Conservation (phyloP, 805 yeast species). For the Kuraishia ogatae region DNA sequence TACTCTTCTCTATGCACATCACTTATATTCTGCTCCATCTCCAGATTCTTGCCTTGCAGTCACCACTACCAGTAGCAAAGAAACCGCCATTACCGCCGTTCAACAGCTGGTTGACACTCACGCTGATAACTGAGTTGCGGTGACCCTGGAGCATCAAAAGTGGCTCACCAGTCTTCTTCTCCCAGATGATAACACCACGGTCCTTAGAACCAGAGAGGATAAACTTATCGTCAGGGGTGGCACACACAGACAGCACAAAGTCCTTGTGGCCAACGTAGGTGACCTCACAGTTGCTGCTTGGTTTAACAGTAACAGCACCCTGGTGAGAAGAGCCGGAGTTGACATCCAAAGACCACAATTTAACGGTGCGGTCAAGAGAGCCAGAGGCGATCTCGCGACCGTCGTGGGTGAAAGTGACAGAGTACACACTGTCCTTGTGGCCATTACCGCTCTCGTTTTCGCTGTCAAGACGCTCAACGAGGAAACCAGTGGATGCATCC, state of each 20-base stretch:
- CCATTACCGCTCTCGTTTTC: conserved; percentile 87
- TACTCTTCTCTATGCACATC: neutral
- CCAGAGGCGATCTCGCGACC: conserved; percentile 93
- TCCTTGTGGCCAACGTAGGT: conserved; percentile 96
- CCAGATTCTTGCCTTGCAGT: conserved; percentile 97
- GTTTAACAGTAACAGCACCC: conserved; percentile 27
- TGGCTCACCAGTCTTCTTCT: conserved; percentile 83
- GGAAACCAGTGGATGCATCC: conserved; percentile 88
- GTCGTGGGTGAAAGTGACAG: conserved; percentile 86
- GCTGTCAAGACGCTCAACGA: conserved; percentile 86
- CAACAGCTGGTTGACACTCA: conserved; percentile 80
- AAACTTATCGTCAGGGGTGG: conserved; percentile 88
- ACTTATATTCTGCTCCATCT: conserved; percentile 37
- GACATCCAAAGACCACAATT: conserved; percentile 86
- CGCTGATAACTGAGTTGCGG: conserved; percentile 90
- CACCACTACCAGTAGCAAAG: conserved; percentile 97
- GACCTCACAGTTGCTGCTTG: conserved; percentile 64
- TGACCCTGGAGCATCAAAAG: conserved; percentile 95
- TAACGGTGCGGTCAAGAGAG: conserved; percentile 90
- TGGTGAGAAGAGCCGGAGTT: conserved; percentile 23
- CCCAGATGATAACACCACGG: conserved; percentile 97
- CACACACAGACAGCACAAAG: conserved; percentile 88
- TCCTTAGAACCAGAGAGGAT: conserved; percentile 93
- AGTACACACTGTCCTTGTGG: conserved; percentile 92
- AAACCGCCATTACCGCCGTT: conserved; percentile 60